phyloP scores from a whole-genome alignment of 106 monocot species.

The Acanthochlamys bracteata region DNA sequence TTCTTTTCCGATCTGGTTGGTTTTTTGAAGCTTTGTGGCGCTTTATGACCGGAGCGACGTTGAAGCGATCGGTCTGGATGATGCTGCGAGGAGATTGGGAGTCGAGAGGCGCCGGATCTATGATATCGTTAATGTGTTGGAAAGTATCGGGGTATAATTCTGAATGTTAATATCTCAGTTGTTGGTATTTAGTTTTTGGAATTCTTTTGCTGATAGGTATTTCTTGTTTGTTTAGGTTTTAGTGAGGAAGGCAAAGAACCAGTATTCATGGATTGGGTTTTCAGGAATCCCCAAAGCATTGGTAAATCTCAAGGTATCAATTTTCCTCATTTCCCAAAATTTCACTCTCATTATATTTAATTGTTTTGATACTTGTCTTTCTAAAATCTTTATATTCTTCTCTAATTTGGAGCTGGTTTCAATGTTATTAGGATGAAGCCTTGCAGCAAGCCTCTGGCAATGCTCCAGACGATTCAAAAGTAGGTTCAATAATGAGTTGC shows the following conservation, averaged over 20 bases:
- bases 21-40: slow-evolving; percentile 44
- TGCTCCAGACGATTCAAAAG: background rate
- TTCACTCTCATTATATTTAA: background rate
- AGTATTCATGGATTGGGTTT: slow-evolving; percentile 86
- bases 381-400: too few relatives aligned
- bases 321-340: background rate
- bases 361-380: too few relatives aligned
- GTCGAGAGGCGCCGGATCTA: slow-evolving; percentile 97
- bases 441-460: slow-evolving; percentile 6
- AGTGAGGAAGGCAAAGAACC: slow-evolving; percentile 78
- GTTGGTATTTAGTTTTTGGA: background rate
- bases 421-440: slow-evolving; percentile 31
- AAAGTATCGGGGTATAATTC: slow-evolving; percentile 78
- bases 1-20: background rate
- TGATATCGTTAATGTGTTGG: slow-evolving; percentile 90
- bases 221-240: slow-evolving; percentile 32
- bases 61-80: slow-evolving; percentile 65
- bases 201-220: background rate
- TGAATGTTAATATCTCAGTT: background rate
- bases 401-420: background rate
- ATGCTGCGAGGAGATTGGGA: slow-evolving; percentile 59
- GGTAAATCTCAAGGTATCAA: slow-evolving; percentile 52
- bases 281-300: slow-evolving; percentile 63
- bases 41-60: slow-evolving; percentile 61
- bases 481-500: background rate